A percentile compares a stretch with the other conserved stretches of the same genome.
Conservation (phyloP, 441 rosid species). For the Populus hybrid region DNA sequence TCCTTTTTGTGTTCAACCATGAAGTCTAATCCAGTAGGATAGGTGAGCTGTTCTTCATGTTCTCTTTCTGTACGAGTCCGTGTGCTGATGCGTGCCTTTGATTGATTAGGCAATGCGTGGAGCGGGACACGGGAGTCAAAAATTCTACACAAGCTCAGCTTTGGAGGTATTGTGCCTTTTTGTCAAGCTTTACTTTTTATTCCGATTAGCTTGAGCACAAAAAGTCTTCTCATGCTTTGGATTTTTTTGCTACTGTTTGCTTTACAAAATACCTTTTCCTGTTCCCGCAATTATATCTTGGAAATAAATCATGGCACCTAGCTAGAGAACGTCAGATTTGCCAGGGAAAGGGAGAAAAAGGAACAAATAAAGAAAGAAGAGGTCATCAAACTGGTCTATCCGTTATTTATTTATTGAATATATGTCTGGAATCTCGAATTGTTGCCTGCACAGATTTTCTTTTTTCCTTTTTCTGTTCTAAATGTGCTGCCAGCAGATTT, state of each 20-base stretch:
- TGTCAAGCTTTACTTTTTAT: slow-evolving; percentile 20
- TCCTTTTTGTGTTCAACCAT: slow-evolving; percentile 4
- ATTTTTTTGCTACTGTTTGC: background rate
- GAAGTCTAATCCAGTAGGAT: background rate
- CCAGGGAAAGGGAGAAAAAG: background rate
- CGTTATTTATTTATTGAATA: background rate
- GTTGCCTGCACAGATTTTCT: background rate
- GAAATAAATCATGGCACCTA: background rate
- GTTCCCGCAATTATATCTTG: slow-evolving; percentile 8
- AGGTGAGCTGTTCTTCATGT: background rate
- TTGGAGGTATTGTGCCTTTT: slow-evolving; percentile 39
- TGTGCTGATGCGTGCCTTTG: slow-evolving; percentile 2
- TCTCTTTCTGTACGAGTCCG: background rate
- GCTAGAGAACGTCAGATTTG: background rate
- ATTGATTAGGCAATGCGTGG: slow-evolving; percentile 41
- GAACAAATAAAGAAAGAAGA: too few species aligned
- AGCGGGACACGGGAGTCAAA: slow-evolving; percentile 47
- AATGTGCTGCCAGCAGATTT: background rate
- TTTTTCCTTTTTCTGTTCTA: background rate
- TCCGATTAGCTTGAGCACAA: slow-evolving; percentile 12
- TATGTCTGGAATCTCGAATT: background rate
- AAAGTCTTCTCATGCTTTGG: slow-evolving; percentile 19
- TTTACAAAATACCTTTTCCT: slow-evolving; percentile 3
- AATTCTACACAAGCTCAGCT: slow-evolving; percentile 31
- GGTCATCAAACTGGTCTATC: background rate